Evolutionary conservation across 768 basidiomycete genomes (phyloP).

Genomic region (Saitozyma sp.): DNA sequence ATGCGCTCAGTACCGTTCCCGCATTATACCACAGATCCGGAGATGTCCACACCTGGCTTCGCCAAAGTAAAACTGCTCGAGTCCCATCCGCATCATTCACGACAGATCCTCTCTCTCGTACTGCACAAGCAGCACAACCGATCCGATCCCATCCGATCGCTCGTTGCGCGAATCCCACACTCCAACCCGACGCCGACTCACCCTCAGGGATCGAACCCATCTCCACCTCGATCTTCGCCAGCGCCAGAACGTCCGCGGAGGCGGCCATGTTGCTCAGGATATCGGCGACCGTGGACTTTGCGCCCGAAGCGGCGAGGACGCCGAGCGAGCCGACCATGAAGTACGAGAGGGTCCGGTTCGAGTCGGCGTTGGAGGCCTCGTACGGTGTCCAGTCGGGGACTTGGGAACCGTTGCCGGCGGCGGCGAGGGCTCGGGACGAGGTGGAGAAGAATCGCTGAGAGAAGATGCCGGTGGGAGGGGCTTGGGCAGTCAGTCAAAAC

Average conservation of each 20-base stretch:
- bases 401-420: conserved; percentile 55
- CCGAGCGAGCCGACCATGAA: conserved; percentile 68
- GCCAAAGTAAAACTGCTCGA: no score
- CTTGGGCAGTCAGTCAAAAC: conserved; percentile 47
- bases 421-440: conserved; percentile 59
- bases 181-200: conserved; percentile 54
- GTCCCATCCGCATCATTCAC: no score
- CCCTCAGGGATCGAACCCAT: conserved; percentile 85
- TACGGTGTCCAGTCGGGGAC: conserved; percentile 89
- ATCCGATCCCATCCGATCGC: not conserved
- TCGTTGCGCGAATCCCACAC: not conserved
- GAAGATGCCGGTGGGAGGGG: conserved; percentile 58
- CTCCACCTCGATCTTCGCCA: conserved; percentile 97
- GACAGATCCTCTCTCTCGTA: no score
- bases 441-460: conserved; percentile 75
- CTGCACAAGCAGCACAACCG: no score
- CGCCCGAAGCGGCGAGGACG: conserved; percentile 87
- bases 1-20: no score
- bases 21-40: no score
- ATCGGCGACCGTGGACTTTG: conserved; percentile 89
- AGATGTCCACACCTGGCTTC: no score
- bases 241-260: conserved; percentile 93
- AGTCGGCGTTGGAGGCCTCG: conserved; percentile 60
- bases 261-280: conserved; percentile 96
- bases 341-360: conserved; percentile 54